Base-by-base conservation (phyloP, 306 rosid genomes). In the Dicorynia guianensis region DNA sequence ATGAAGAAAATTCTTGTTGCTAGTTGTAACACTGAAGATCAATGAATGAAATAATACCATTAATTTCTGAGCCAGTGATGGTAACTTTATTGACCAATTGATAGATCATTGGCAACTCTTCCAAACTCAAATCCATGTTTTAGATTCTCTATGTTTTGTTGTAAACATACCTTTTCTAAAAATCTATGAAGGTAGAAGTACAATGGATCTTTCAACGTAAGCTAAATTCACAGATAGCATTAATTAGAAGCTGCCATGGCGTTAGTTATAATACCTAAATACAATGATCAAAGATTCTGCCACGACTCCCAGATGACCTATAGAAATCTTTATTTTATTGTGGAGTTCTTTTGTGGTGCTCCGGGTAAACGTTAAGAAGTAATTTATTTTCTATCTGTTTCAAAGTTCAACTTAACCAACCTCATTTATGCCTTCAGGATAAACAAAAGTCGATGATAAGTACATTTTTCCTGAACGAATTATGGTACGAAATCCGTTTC, bases 1-100 rank as follows among this genome's bases (percentile, higher is more conserved):
- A 90, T 90, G 97, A 95, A 87, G 85, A 83, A 81, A 72, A 69
- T 92, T 79, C 86, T 95, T 72, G 88, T 83, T 58, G 86, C 79
- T 67, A 83, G 71, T 64, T 75, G 82, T 79, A 42, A 78, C 44
- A 67, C 34, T 74, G 75, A 75, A 61, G 58, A 61, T 52, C 52
- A 81, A 61, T 74, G 84, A 69, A 46, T 63, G 86, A 67, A 71
- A 63, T 58, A 25, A 20, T 65, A 25, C 59, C 30, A 25, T 25
- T 25, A 25, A 40, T 3, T 55, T 79, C 46, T 19, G 14, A 63
- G 69, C 56, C 36, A 10, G 46, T 55, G 48, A 69, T 69, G 5
- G 30, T 69, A 39, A 14, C 34, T 59, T 5, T 46, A 13, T 71
- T 70, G 52, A 33, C 63, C 42, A 14, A 60, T 66, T 70, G 70